Evolutionary conservation across 2,329 filamentous ascomycete genomes (phyloP).

Genomic region (Alternaria conjuncta): DNA sequence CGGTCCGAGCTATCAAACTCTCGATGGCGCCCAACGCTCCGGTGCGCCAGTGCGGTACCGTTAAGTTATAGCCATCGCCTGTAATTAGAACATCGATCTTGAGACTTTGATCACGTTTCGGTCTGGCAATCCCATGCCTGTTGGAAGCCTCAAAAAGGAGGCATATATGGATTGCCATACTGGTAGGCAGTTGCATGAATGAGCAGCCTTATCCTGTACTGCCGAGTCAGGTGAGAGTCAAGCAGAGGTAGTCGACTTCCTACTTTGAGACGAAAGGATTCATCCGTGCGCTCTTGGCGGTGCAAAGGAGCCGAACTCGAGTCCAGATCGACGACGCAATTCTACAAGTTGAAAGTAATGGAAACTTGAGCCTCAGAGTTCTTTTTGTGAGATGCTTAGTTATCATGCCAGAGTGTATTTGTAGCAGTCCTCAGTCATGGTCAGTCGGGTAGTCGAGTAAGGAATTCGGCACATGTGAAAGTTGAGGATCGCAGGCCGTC

Average conservation of each 20-base stretch:
- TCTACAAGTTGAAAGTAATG: constrained; percentile 7
- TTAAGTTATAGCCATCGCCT: constrained; percentile 32
- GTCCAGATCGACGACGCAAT: constrained; percentile 24
- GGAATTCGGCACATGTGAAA: neutral
- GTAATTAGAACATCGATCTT: constrained; percentile 8
- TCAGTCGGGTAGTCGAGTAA: neutral
- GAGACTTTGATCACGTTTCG: neutral
- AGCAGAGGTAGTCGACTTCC: constrained; percentile 2
- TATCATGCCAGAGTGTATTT: neutral
- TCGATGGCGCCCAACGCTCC: constrained; percentile 30
- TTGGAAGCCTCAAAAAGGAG: constrained; percentile 1
- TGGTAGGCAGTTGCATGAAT: constrained; percentile 12
- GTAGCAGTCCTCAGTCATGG: neutral
- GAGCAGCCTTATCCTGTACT: constrained; percentile 5
- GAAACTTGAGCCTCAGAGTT: neutral
- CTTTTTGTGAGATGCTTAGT: neutral
- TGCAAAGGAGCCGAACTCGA: constrained; percentile 21
- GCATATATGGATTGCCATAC: neutral
- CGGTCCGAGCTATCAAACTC: constrained; percentile 22
- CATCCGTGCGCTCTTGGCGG: constrained; percentile 25
- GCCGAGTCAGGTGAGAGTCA: constrained; percentile 1
- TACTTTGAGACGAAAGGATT: constrained; percentile 9
- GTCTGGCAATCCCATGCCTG: neutral
- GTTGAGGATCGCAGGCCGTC: neutral
- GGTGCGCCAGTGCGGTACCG: constrained; percentile 21